phyloP scores from a whole-genome alignment of 2,329 filamentous ascomycete species.

The Harringtonia aguacate region DNA sequence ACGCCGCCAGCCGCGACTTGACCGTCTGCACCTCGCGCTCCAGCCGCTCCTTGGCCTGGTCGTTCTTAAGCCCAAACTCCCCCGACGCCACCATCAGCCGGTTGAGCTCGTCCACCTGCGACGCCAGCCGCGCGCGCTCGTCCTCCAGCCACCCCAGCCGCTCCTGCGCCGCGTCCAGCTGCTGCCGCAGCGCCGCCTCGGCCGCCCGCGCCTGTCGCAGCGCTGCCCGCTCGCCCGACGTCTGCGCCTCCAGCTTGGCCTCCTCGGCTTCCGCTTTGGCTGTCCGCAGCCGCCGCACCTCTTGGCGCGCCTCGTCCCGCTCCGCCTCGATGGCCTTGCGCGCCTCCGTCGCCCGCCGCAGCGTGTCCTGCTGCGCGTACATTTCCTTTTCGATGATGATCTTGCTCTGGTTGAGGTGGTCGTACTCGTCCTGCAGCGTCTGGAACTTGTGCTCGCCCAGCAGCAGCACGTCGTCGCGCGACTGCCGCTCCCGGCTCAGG shows the following conservation, averaged over 20 bases:
- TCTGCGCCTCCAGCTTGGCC: slow-evolving; percentile 72
- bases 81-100: slow-evolving; percentile 83
- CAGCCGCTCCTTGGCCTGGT: slow-evolving; percentile 87
- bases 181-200: slow-evolving; percentile 64
- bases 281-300: slow-evolving; percentile 71
- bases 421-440: slow-evolving; percentile 73
- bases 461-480: slow-evolving; percentile 83
- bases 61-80: slow-evolving; percentile 78
- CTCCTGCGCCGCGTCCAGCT: slow-evolving; percentile 69
- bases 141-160: slow-evolving; percentile 69
- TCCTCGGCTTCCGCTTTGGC: slow-evolving; percentile 81
- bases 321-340: slow-evolving; percentile 72
- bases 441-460: slow-evolving; percentile 82
- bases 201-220: slow-evolving; percentile 69
- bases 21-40: slow-evolving; percentile 86
- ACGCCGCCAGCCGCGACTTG: slow-evolving; percentile 79
- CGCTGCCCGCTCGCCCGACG: slow-evolving; percentile 69
- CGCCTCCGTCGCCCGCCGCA: slow-evolving; percentile 76
- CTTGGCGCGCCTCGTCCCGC: slow-evolving; percentile 77
- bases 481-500: slow-evolving; percentile 83
- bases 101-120: slow-evolving; percentile 75
- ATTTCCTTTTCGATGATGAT: slow-evolving; percentile 97
- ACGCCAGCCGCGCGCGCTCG: slow-evolving; percentile 66
- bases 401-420: slow-evolving; percentile 83
- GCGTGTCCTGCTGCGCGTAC: slow-evolving; percentile 86